Conservation (phyloP, 352 stramenopile genomes). For the Aphanomyces cochlioides region DNA sequence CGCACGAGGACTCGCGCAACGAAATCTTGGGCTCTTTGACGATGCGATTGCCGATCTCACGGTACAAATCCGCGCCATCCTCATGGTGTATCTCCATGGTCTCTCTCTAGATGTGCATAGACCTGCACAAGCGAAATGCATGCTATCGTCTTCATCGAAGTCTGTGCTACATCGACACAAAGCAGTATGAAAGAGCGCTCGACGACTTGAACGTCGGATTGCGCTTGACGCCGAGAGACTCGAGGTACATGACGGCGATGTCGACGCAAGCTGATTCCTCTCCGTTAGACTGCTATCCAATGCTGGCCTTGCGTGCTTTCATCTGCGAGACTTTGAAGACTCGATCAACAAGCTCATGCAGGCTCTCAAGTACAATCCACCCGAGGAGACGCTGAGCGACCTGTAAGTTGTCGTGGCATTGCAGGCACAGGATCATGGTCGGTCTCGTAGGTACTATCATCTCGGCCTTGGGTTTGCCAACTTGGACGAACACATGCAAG, state of each 20-base stretch:
- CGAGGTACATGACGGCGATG: neutral
- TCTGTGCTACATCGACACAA: slow-evolving; percentile 56
- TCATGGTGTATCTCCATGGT: neutral
- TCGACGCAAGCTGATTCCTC: too few relatives aligned
- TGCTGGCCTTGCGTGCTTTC: slow-evolving; percentile 59
- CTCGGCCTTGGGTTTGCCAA: slow-evolving; percentile 59
- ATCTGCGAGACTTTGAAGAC: slow-evolving; percentile 45
- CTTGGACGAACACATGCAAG: slow-evolving; percentile 47
- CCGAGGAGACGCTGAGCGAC: slow-evolving; percentile 44
- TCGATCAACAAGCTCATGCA: slow-evolving; percentile 48
- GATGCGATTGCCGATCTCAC: slow-evolving; percentile 52
- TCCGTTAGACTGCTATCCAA: slow-evolving; percentile 55
- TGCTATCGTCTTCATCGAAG: slow-evolving; percentile 65
- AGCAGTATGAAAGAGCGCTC: neutral
- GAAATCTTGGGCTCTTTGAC: slow-evolving; percentile 57
- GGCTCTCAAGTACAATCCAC: slow-evolving; percentile 38
- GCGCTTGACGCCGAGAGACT: slow-evolving; percentile 9
- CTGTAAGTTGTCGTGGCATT: slow-evolving; percentile 40
- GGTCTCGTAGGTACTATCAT: slow-evolving; percentile 53
- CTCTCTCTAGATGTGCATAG: slow-evolving; percentile 18
- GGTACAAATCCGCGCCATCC: slow-evolving; percentile 32
- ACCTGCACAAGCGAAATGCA: slow-evolving; percentile 10
- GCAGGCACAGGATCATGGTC: too few relatives aligned
- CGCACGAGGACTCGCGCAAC: slow-evolving; percentile 49
- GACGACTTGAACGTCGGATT: slow-evolving; percentile 6